Evolutionary conservation across 2,329 filamentous ascomycete species (phyloP).

Genomic region (Arthrobotrys entomopaga): DNA sequence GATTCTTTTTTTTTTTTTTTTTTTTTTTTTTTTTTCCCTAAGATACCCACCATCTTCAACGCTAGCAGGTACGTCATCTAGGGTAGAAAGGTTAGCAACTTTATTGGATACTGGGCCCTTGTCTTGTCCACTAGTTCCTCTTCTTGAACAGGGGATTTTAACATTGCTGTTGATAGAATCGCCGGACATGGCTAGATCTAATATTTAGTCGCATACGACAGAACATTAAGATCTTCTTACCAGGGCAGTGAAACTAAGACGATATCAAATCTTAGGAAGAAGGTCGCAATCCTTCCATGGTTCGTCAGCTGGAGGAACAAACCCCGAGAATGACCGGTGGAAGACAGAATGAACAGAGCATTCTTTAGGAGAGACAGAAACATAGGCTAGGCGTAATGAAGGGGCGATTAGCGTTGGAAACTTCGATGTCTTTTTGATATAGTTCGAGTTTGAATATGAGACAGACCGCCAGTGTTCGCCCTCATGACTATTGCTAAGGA

Average conservation of each 20-base stretch:
- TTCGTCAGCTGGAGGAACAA: constrained; percentile 38
- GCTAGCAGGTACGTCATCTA: constrained; percentile 52
- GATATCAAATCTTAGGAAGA: constrained; percentile 49
- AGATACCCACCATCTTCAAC: constrained; percentile 48
- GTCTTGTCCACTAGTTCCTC: constrained; percentile 19
- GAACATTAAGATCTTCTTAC: constrained; percentile 51
- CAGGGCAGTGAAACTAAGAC: constrained; percentile 52
- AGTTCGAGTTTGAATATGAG: constrained; percentile 51
- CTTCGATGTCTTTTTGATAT: constrained; percentile 26
- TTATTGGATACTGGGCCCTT: constrained; percentile 41
- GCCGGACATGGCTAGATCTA: constrained; percentile 54
- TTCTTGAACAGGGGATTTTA: constrained; percentile 37
- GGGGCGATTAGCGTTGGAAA: constrained; percentile 46
- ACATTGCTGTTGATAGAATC: constrained; percentile 49
- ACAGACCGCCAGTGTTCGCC: constrained; percentile 33
- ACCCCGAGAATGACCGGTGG: constrained; percentile 52
- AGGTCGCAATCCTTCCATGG: constrained; percentile 49
- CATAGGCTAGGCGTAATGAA: constrained; percentile 48
- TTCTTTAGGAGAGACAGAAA: constrained; percentile 52
- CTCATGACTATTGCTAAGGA: constrained; percentile 47
- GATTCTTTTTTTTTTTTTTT: constrained; percentile 22
- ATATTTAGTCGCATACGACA: constrained; percentile 49
- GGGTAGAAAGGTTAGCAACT: constrained; percentile 44
- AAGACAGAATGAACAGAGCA: constrained; percentile 42
- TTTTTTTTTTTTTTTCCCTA: constrained; percentile 13